Evolutionary conservation across 257 asterid species (phyloP), one percentile per base, ranked within the genome.

Genomic region (Capsicum pubescens): DNA sequence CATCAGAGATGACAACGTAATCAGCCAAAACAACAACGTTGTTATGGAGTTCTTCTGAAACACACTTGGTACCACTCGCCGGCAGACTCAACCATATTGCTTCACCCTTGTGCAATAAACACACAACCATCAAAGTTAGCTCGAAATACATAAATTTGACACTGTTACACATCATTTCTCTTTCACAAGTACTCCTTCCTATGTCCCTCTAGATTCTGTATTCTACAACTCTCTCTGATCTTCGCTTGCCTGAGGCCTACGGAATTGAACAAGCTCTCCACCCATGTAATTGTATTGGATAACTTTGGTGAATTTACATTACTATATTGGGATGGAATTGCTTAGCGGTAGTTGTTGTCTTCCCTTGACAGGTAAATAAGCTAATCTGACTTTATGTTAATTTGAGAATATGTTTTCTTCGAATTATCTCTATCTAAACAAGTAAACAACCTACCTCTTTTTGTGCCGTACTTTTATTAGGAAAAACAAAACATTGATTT

Each of bases 51-150:
- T 94, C 97, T 87, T 95, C 99, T 57, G 98, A 94, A 10, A 94
- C 94, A 81, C 98, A 95, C 90, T 95, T 95, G 11, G 97, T 90
- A 57, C 95, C 98, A 11, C 83, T 84, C 63, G 97, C 57, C 86
- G 98, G 97, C 87, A 95, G 84, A 86, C 83, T 89, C 91, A 95
- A 83, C 99, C 99, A 95, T 81, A 95, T 84, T 78, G 97, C 95
- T 76, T 86, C 90, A 86, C 90, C 72, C 80, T 80, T 84, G 9
- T 56, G 80, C 85, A 88, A 83, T 42, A 88, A 83, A 69, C 87
- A 90, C 35, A 87, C 55, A 35, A 91, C 71, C 80, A 83, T 64
- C 78, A 91, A 36, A 35, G 90, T 78, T 60, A 89, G 66, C 87
- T 86, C 86, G 70, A 83, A 68, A 19, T 81, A 50, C 50, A 84